Base-by-base conservation (phyloP, 78 protist species). In the Isochrysis galbana region DNA sequence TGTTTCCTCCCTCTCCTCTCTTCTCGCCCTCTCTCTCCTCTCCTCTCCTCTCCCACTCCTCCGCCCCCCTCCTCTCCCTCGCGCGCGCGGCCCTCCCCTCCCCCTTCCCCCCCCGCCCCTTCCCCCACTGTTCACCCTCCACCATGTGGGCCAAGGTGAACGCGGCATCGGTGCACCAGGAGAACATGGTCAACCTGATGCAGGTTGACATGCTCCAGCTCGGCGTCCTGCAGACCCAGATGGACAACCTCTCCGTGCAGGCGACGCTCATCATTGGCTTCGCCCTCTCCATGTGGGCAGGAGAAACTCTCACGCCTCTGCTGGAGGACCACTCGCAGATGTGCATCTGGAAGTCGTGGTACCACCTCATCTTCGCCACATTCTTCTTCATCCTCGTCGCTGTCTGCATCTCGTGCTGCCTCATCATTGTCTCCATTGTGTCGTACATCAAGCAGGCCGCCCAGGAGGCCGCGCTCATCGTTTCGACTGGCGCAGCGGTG, bases 391-490 rank as follows among this genome's bases (percentile, higher is more conserved):
- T 34, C 41, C 5, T 3, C 39, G 80, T 70, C 80, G 41, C 80
- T 2, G 21, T 21, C 19, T n/a, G 80, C 41, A 70, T 34, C 41
- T 70, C 80, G 41, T 70, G 80, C 80, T 3, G 80, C 80, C 44
- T 70, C 29, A 29, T 70, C 80, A 21, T 70, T 41, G 80, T 70
- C 80, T 2, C 41, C 41, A 70, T 34, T 41, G 41, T 34, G 29
- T 70, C 80, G 44, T 70, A n/a, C 80, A 70, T 70, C 80, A 70
- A 70, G 80, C 84, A 77, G 84, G 84, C 84, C 48, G 5, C 84
- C 29, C 84, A 34, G 84, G n/a, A 21, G n/a, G 84, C 84, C 34
- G 84, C 84, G 44, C 84, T 77, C 29, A 36, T 39, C 84, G 84
- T 77, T 17, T 19, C n/a, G 34, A 77, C 84, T 29, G 84, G 84